Conservation (phyloP, 495 filamentous ascomycete species). For the Aspergillus bridgeri region DNA sequence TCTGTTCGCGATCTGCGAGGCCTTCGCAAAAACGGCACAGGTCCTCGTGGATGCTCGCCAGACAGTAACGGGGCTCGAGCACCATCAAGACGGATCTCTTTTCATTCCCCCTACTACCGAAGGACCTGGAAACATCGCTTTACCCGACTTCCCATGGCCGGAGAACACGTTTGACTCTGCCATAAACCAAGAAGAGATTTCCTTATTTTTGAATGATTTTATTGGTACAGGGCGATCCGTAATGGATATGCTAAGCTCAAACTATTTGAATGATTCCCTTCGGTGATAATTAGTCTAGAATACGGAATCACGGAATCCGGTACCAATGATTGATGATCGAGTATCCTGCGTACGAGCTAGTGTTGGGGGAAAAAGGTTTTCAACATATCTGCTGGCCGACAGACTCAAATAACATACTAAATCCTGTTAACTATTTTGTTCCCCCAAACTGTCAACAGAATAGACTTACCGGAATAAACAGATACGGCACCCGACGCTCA, state of each 20-base stretch:
- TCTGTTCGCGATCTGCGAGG: conserved; percentile 23
- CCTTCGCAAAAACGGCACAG: conserved; percentile 23
- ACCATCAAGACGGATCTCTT: conserved; percentile 24
- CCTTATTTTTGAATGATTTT: conserved; percentile 27
- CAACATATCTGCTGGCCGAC: background rate
- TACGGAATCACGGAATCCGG: too few species aligned
- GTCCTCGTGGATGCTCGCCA: conserved; percentile 22
- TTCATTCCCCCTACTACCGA: conserved; percentile 10
- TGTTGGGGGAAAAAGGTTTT: background rate
- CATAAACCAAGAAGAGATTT: conserved; percentile 22
- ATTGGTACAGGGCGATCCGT: conserved; percentile 22
- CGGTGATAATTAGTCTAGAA: too few species aligned
- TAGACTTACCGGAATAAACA: conserved; percentile 88
- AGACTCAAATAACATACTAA: conserved; percentile 17
- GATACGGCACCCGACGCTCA: conserved; percentile 76
- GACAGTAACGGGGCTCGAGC: conserved; percentile 21
- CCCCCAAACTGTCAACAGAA: background rate
- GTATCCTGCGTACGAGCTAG: background rate
- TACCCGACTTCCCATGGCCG: conserved; percentile 24
- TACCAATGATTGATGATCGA: background rate
- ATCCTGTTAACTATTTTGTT: too few species aligned
- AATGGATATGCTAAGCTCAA: conserved; percentile 24
- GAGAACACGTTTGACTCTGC: conserved; percentile 17
- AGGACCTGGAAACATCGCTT: conserved; percentile 18
- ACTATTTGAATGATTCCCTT: conserved; percentile 14